Evolutionary conservation across 139 green algal genomes (phyloP).

Genomic region (Picochlorum sp.): DNA sequence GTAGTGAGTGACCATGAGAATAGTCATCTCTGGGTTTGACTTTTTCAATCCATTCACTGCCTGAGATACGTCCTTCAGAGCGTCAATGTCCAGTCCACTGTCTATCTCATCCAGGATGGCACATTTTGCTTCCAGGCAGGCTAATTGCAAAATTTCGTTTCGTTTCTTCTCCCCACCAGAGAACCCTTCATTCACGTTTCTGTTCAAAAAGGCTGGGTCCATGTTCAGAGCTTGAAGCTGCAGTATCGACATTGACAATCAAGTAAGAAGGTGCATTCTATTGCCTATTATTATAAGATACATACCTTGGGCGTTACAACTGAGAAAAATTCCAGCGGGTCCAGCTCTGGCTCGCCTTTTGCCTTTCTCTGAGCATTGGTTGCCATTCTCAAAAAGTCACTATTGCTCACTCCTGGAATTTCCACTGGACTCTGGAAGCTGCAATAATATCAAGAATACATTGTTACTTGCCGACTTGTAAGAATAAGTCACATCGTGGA

Average conservation of each 20-base stretch:
- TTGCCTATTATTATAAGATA: no score
- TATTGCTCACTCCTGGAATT: constrained; percentile 92
- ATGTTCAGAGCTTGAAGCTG: constrained; percentile 93
- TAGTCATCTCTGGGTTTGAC: constrained; percentile 39
- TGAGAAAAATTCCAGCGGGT: constrained; percentile 97
- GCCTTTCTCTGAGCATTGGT: constrained; percentile 77
- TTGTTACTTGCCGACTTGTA: not conserved
- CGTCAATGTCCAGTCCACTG: constrained; percentile 94
- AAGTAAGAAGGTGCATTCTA: constrained; percentile 14
- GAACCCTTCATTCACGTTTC: constrained; percentile 99
- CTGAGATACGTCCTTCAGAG: constrained; percentile 67
- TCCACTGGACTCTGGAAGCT: constrained; percentile 89
- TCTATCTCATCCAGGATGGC: constrained; percentile 80
- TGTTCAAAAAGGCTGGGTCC: constrained; percentile 90
- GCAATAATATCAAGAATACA: not conserved
- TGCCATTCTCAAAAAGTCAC: constrained; percentile 92
- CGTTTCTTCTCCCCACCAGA: constrained; percentile 97
- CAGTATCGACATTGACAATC: no score
- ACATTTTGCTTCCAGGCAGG: constrained; percentile 83
- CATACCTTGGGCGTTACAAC: constrained; percentile 92
- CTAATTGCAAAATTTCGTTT: constrained; percentile 92
- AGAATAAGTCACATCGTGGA: not conserved
- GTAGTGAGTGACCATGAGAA: constrained; percentile 99
- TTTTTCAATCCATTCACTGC: constrained; percentile 60
- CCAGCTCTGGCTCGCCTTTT: constrained; percentile 74